Evolutionary conservation across 1,284 basidiomycete species (phyloP).

Genomic region (Chiua sp.): DNA sequence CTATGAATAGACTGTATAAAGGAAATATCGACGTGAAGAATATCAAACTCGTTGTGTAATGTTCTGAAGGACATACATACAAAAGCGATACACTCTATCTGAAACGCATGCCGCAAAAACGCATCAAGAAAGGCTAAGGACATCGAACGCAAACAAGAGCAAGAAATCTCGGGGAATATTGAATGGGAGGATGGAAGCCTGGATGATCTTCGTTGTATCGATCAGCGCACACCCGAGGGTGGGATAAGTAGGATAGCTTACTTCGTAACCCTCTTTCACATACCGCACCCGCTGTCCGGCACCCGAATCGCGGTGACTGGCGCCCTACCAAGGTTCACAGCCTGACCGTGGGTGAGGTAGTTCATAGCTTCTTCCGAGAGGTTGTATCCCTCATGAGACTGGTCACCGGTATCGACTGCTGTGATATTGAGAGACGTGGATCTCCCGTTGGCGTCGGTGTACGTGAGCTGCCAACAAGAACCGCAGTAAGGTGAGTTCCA

Average conservation of each 20-base stretch:
- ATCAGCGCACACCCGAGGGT: neutral
- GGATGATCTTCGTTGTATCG: neutral
- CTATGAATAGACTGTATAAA: neutral
- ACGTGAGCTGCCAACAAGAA: conserved; percentile 37
- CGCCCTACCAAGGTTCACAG: conserved; percentile 7
- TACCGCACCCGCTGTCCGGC: conserved; percentile 13
- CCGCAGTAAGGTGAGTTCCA: conserved; percentile 29
- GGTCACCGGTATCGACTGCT: conserved; percentile 50
- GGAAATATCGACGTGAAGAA: neutral
- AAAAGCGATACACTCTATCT: neutral
- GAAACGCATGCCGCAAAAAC: neutral
- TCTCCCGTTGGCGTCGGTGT: conserved; percentile 24
- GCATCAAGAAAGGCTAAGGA: neutral
- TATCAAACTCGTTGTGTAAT: neutral
- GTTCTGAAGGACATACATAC: neutral
- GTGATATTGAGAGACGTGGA: conserved; percentile 31
- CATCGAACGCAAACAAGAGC: too few species aligned
- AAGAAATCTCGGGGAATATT: neutral
- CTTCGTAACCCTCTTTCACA: conserved; percentile 11
- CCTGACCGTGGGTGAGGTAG: conserved; percentile 16
- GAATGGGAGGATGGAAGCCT: neutral
- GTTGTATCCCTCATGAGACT: conserved; percentile 42
- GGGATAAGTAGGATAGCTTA: neutral
- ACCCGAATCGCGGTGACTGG: conserved; percentile 13
- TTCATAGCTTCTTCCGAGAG: conserved; percentile 36